Evolutionary conservation across 495 filamentous ascomycete species (phyloP), one percentile per base, ranked within the genome.

Genomic region (Hypoxylon lienhwacheense): DNA sequence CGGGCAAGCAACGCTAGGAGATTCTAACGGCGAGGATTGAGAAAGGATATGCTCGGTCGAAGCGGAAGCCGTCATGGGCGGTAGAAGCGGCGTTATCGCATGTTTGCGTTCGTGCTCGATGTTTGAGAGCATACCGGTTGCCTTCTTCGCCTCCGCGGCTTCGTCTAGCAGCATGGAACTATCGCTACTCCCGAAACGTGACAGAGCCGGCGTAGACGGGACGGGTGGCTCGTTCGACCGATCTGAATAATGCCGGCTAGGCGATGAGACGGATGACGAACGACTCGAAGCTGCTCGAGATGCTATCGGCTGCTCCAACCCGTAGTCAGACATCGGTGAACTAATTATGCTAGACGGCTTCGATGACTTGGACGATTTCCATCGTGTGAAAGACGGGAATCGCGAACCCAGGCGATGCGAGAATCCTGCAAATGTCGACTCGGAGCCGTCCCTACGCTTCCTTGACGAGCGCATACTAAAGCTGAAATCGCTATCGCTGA

Each of bases 61-160:
- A 3, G 46, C 39, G 26, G 85, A 81, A 29, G 82, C 83, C 72
- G 91, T 78, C 37, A 95, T 73, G 0, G 91, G 90, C 2, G 90
- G 90, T 0, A 96, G 77, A 7, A 96, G 75, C 4, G 91, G 91
- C 2, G 91, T 95, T 3, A 85, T 85, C 0, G 88, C 85, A 53
- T 85, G 77, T 10, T 74, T 75, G 32, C 81, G 77, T 16, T 86
- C 79, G 8, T 79, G 81, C 24, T 88, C 82, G 10, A 79, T 66
- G 6, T 63, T 65, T 16, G 55, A 63, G 5, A 73, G 63, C 15
- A 68, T 53, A 33, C 76, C 71, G 44, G 83, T 82, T 2, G 80
- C 79, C 31, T 78, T 80, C 28, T 78, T 73, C 35, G 82, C 78
- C 33, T 90, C 80, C 34, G 87, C 79, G 7, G 82, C 72, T 12